Conservation (phyloP, 2,329 filamentous ascomycete genomes). For the Exophiala viscosa region DNA sequence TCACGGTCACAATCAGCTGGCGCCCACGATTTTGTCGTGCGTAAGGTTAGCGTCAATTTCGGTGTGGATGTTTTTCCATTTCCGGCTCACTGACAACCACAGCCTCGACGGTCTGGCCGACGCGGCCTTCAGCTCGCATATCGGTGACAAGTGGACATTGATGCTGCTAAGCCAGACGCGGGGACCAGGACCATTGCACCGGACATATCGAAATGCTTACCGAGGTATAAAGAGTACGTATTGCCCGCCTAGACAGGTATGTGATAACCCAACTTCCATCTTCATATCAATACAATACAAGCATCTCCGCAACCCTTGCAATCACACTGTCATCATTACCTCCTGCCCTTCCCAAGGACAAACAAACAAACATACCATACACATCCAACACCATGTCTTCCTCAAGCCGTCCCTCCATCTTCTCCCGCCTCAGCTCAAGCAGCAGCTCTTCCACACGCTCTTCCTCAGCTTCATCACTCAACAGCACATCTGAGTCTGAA, state of each 20-base stretch:
- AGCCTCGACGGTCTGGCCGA: background rate
- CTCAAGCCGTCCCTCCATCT: conserved; percentile 1
- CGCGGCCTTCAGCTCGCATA: background rate
- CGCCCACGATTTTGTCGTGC: no score
- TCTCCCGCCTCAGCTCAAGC: conserved; percentile 6
- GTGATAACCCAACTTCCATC: background rate
- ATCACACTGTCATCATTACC: background rate
- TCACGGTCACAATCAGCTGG: no score
- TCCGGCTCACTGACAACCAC: conserved; percentile 4
- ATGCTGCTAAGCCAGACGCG: no score
- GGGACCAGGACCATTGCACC: no score
- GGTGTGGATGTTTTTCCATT: conserved; percentile 9
- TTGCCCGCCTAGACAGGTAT: background rate
- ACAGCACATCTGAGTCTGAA: background rate
- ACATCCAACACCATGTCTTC: conserved; percentile 3
- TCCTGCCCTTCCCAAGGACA: background rate
- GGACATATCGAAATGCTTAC: no score
- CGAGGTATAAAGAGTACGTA: no score
- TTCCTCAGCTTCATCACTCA: background rate
- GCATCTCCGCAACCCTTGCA: no score
- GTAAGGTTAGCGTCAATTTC: background rate
- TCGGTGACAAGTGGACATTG: background rate
- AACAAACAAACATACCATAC: background rate
- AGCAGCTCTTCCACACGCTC: conserved; percentile 2
- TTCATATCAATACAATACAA: background rate